These are phyloP conservation scores for Chrysoporthe austroafricana DNA, from an alignment of 2,329 filamentous ascomycete species.

Conservation along the genomic window DNA sequence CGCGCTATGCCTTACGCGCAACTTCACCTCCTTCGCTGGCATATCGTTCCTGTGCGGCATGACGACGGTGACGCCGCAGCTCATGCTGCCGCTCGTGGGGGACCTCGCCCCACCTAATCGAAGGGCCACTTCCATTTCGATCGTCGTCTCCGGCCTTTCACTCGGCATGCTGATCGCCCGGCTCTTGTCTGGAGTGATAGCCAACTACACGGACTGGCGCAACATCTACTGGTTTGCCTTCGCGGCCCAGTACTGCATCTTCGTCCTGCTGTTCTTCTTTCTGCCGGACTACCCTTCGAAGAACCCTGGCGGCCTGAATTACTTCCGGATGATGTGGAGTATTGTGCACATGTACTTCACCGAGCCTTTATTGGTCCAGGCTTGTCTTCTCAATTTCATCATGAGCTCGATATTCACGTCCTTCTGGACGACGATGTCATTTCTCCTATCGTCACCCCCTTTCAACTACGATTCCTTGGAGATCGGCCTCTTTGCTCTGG, in stretches of 20 bases:
- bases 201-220: constrained; percentile 75
- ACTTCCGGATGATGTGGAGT: constrained; percentile 65
- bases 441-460: constrained; percentile 71
- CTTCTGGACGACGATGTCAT: constrained; percentile 72
- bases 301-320: constrained; percentile 67
- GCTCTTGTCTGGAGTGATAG: constrained; percentile 74
- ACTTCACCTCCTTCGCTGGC: constrained; percentile 66
- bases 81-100: constrained; percentile 80
- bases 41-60: constrained; percentile 75
- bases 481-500: constrained; percentile 79
- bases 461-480: constrained; percentile 69
- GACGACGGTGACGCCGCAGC: constrained; percentile 79
- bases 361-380: constrained; percentile 72
- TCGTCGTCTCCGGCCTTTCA: constrained; percentile 75
- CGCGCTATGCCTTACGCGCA: constrained; percentile 69
- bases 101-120: constrained; percentile 73
- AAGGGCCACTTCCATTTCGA: constrained; percentile 70
- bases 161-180: constrained; percentile 78
- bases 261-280: constrained; percentile 67
- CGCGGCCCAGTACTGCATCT: constrained; percentile 70
- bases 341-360: constrained; percentile 67
- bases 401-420: constrained; percentile 55
- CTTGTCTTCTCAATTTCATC: constrained; percentile 68
- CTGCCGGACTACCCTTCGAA: constrained; percentile 83
- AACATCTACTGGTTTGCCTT: constrained; percentile 80